These are phyloP conservation scores for Eutypa lata DNA, from an alignment of 2,329 filamentous ascomycete species.

Conservation along the genomic window DNA sequence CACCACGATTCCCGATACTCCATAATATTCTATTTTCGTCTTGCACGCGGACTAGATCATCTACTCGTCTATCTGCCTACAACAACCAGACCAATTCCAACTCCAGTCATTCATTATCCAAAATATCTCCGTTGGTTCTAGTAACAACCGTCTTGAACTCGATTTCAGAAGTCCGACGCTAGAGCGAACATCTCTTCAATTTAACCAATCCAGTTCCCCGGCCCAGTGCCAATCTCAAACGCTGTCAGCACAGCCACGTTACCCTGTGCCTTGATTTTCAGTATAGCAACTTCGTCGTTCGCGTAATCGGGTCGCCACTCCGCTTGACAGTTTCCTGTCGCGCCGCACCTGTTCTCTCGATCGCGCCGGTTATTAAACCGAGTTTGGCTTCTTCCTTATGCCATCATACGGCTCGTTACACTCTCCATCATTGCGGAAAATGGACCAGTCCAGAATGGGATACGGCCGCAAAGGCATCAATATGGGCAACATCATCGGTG, in stretches of 20 bases:
- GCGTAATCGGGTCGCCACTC: constrained; percentile 6
- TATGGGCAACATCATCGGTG: constrained; percentile 86
- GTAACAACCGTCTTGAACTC: not conserved
- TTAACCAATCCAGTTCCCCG: not conserved
- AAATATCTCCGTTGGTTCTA: not conserved
- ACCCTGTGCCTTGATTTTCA: not conserved
- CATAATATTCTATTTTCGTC: not conserved
- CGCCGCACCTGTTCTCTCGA: constrained; percentile 9
- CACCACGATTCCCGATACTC: not conserved
- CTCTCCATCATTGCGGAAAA: constrained; percentile 76
- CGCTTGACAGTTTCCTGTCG: constrained; percentile 5
- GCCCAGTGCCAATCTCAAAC: not conserved
- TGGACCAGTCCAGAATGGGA: constrained; percentile 64
- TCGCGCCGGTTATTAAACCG: not conserved
- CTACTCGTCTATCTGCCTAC: too few species aligned
- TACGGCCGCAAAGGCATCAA: constrained; percentile 62
- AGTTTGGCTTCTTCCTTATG: constrained; percentile 51
- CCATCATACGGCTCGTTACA: constrained; percentile 69
- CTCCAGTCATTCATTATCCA: not conserved
- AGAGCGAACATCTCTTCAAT: not conserved
- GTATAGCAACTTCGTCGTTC: not conserved
- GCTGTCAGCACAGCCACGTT: not conserved
- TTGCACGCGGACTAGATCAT: not conserved
- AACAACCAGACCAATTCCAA: not conserved
- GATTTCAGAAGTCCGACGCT: not conserved